Evolutionary conservation across 352 stramenopile species (phyloP).

Genomic region (Phytophthora multivora): DNA sequence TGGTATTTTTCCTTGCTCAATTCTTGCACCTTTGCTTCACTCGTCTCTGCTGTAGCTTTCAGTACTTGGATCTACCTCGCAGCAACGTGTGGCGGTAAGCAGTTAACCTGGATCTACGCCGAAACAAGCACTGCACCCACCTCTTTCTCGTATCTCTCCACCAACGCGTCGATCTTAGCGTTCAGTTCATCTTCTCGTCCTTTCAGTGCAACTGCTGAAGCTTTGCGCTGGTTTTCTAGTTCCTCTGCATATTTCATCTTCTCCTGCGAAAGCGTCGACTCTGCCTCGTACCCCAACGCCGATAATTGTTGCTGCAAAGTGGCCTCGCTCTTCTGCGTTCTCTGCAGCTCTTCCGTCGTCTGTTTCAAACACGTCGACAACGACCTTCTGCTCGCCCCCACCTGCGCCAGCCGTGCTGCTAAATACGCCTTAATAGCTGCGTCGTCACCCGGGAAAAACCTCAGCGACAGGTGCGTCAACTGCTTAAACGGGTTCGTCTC

Average conservation of each 20-base stretch:
- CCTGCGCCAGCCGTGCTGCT: slow-evolving; percentile 86
- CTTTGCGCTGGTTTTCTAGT: slow-evolving; percentile 58
- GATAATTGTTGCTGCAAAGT: slow-evolving; percentile 62
- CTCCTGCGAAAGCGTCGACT: slow-evolving; percentile 62
- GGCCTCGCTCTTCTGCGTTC: slow-evolving; percentile 45
- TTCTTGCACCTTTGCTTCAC: slow-evolving; percentile 54
- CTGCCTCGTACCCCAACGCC: slow-evolving; percentile 52
- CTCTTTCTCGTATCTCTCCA: slow-evolving; percentile 68
- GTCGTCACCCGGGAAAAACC: slow-evolving; percentile 89
- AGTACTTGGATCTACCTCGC: slow-evolving; percentile 47
- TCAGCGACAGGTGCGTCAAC: slow-evolving; percentile 92
- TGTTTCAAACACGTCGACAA: slow-evolving; percentile 49
- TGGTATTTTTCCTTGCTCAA: slow-evolving; percentile 81
- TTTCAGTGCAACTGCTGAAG: slow-evolving; percentile 53
- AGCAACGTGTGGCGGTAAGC: not conserved
- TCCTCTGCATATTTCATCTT: slow-evolving; percentile 75
- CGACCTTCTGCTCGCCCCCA: slow-evolving; percentile 53
- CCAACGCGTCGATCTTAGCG: slow-evolving; percentile 67
- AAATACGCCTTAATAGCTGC: slow-evolving; percentile 91
- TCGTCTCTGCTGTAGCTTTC: slow-evolving; percentile 49
- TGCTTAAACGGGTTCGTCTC: slow-evolving; percentile 96
- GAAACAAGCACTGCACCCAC: slow-evolving; percentile 31
- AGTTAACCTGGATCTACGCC: not conserved
- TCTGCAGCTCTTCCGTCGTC: slow-evolving; percentile 48
- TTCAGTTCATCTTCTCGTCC: slow-evolving; percentile 66